Evolutionary conservation across 441 rosid genomes (phyloP), one percentile per base, ranked within the genome.

Genomic region (Breynia disticha): DNA sequence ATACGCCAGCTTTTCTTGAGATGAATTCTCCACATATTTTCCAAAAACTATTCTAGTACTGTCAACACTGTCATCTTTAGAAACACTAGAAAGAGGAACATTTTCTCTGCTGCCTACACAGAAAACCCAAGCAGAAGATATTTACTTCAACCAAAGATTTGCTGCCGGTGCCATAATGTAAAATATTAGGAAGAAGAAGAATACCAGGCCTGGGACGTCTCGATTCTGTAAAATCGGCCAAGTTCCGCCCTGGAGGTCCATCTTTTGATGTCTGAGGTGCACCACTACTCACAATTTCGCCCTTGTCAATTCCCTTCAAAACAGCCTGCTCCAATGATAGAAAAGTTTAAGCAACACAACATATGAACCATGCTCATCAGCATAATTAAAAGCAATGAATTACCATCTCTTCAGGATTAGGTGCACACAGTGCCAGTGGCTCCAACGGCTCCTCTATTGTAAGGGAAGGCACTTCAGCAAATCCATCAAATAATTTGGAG

Each of bases 201-300:
- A 22, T 87, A 94, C 97, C 95, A 69, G 68, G 83, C 68, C 75
- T 90, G 61, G 59, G 63, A 63, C 76, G 81, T 67, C 90, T 82
- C 63, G 90, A 68, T 56, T 76, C 86, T 13, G 79, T 56, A 65
- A 56, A 64, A 62, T 87, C 95, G 2, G 28, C 46, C 0, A 78
- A 45, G 72, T 72, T 84, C 65, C 82, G 63, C 16, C 86, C 95
- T 28, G 48, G 46, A 48, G 83, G 63, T 57, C 84, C 94, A 67
- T 90, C 97, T 76, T 90, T 95, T 18, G 88, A 64, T 22, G 71
- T 65, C 73, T 79, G 99, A 39, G 95, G 84, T 44, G 95, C 95
- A 51, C 95, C 90, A 39, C 97, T 90, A 60, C 94, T 82, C 50
- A 87, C 77, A 32, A 84, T 69, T 22, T 82, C 95, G 47, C 99